Conservation (phyloP, 768 basidiomycete genomes). For the Tulasnella sp. region DNA sequence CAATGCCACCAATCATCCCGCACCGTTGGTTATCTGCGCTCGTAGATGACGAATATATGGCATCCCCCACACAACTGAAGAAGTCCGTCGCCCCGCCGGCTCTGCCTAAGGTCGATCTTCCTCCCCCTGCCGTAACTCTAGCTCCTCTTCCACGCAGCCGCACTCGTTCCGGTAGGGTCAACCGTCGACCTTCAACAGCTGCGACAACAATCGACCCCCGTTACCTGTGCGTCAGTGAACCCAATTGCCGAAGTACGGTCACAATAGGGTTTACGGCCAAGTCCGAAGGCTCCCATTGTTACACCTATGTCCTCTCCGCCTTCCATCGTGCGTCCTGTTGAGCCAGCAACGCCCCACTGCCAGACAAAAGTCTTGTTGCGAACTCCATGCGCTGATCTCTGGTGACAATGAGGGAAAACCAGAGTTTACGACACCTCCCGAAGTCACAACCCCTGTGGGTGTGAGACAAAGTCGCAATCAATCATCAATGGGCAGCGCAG, state of each 20-base stretch:
- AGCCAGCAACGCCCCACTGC: too few species aligned
- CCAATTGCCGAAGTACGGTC: not conserved
- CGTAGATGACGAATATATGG: not conserved
- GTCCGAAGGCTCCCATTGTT: not conserved
- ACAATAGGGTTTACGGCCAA: not conserved
- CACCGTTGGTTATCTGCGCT: too few species aligned
- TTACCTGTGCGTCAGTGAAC: not conserved
- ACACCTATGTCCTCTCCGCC: not conserved
- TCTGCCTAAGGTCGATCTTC: not conserved
- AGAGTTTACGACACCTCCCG: not conserved
- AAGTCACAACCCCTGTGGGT: not conserved
- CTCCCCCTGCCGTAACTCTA: not conserved
- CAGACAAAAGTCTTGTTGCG: not conserved
- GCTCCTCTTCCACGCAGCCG: not conserved
- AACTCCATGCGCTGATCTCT: constrained; percentile 12
- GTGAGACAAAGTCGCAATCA: not conserved
- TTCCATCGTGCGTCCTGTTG: too few species aligned
- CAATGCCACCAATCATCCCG: too few species aligned
- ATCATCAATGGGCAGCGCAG: not conserved
- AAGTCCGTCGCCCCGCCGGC: not conserved
- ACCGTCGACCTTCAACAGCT: not conserved
- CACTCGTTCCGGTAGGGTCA: not conserved
- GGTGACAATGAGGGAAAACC: too few species aligned
- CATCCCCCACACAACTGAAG: not conserved
- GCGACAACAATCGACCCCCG: not conserved